phyloP scores from a whole-genome alignment of 495 filamentous ascomycete genomes.

The Lasiosphaeris hirsuta region DNA sequence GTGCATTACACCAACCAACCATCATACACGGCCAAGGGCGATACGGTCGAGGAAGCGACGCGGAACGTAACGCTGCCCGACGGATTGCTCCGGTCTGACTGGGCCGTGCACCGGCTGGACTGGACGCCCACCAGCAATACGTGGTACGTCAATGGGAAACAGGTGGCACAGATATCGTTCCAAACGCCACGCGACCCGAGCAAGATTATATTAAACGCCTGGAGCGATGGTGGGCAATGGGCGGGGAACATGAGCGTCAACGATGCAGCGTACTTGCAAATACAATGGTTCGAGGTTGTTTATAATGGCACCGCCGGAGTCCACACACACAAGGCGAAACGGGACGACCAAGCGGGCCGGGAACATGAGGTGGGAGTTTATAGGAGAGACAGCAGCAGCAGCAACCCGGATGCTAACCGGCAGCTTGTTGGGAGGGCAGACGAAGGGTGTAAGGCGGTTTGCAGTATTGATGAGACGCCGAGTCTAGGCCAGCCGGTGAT shows the following conservation, averaged over 20 bases:
- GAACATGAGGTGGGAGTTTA: neutral
- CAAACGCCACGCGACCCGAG: slow-evolving; percentile 58
- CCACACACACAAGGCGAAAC: slow-evolving; percentile 1
- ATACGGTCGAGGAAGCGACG: slow-evolving; percentile 43
- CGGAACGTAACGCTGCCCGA: slow-evolving; percentile 45
- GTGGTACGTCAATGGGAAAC: slow-evolving; percentile 63
- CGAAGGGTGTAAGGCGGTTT: slow-evolving; percentile 38
- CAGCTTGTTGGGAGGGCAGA: slow-evolving; percentile 16
- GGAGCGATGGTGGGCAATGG: slow-evolving; percentile 74
- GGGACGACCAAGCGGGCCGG: neutral
- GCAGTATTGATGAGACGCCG: slow-evolving; percentile 48
- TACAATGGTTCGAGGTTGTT: slow-evolving; percentile 72
- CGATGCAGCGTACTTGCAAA: slow-evolving; percentile 59
- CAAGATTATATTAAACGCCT: slow-evolving; percentile 66
- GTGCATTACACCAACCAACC: slow-evolving; percentile 78
- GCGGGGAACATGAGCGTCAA: slow-evolving; percentile 64
- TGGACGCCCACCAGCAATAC: slow-evolving; percentile 59
- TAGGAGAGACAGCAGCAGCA: no score
- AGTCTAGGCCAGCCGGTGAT: slow-evolving; percentile 42
- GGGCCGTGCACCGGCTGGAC: slow-evolving; percentile 71
- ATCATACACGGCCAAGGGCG: slow-evolving; percentile 41
- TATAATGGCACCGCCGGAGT: slow-evolving; percentile 53
- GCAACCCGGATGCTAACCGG: no score
- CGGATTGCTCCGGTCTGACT: slow-evolving; percentile 56
- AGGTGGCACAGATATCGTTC: slow-evolving; percentile 58